Conservation (phyloP, 2,329 filamentous ascomycete species). For the Penicillium sclerotigenum region DNA sequence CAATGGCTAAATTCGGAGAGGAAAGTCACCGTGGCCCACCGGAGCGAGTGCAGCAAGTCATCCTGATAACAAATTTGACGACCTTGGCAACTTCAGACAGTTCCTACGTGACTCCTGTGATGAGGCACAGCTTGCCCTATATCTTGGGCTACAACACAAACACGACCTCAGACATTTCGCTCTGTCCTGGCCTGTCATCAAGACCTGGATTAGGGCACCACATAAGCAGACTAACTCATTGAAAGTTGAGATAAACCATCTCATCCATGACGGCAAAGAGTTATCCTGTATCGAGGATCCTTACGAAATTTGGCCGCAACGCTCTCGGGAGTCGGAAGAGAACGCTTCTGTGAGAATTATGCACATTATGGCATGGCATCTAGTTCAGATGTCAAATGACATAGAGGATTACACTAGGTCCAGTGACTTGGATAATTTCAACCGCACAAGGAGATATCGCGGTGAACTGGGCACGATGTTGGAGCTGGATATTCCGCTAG, state of each 20-base stretch:
- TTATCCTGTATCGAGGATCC: not conserved
- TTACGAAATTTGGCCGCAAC: not conserved
- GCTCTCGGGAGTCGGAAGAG: not conserved
- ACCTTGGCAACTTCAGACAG: not conserved
- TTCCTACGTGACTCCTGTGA: not conserved
- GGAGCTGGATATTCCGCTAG: not conserved
- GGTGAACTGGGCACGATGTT: not conserved
- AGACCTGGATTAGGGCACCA: not conserved
- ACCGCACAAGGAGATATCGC: not conserved
- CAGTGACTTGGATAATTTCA: not conserved
- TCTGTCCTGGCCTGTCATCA: not conserved
- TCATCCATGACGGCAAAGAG: not conserved
- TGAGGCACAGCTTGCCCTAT: not conserved
- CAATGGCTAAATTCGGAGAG: not conserved
- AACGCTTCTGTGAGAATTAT: not conserved
- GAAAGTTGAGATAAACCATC: not conserved
- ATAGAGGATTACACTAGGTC: not conserved
- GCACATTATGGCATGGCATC: slow-evolving; percentile 2
- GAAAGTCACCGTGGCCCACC: not conserved
- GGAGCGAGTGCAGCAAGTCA: not conserved
- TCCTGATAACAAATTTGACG: not conserved
- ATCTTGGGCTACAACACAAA: not conserved
- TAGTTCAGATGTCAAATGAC: not conserved
- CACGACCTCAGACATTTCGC: not conserved
- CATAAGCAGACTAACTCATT: not conserved